Percentiles rank a stretch among this genome's conserved stretches.
Evolutionary conservation across 164 flowering plant genomes (phyloP).

Genomic region (Warburgia ugandensis): DNA sequence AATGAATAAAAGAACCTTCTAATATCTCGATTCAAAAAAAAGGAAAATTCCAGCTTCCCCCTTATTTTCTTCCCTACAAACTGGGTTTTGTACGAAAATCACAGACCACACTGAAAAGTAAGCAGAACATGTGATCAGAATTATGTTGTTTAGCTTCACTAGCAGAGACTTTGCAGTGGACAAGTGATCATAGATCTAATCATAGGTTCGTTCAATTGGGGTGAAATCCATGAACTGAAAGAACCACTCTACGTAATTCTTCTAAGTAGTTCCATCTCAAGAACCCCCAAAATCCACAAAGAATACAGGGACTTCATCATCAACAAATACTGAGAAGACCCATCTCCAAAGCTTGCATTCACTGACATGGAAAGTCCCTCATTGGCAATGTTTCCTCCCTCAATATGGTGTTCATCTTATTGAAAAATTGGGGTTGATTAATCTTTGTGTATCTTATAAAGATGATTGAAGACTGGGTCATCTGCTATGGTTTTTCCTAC

Average conservation of each 20-base stretch:
- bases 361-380: slow-evolving; percentile 71
- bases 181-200: too few relatives aligned
- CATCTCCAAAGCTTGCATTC: slow-evolving; percentile 55
- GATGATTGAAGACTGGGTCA: too few relatives aligned
- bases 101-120: too few relatives aligned
- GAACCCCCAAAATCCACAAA: slow-evolving; percentile 71
- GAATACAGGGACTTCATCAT: slow-evolving; percentile 90
- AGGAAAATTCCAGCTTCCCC: too few relatives aligned
- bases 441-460: slow-evolving; percentile 42
- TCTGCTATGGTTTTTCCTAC: too few relatives aligned
- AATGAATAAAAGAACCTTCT: too few relatives aligned
- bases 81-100: too few relatives aligned
- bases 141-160: too few relatives aligned
- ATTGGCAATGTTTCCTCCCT: slow-evolving; percentile 71
- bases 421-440: slow-evolving; percentile 88
- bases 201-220: slow-evolving; percentile 93
- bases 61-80: too few relatives aligned
- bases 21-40: too few relatives aligned
- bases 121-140: too few relatives aligned
- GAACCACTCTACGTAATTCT: slow-evolving; percentile 43
- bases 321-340: slow-evolving; percentile 76
- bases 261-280: slow-evolving; percentile 60
- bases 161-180: too few relatives aligned
- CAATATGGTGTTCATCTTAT: slow-evolving; percentile 55
- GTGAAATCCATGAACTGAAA: slow-evolving; percentile 76